A percentile compares a stretch with the other conserved stretches of the same genome.
Evolutionary conservation across 2,329 filamentous ascomycete species (phyloP).

Genomic region (Cryphonectria radicalis): DNA sequence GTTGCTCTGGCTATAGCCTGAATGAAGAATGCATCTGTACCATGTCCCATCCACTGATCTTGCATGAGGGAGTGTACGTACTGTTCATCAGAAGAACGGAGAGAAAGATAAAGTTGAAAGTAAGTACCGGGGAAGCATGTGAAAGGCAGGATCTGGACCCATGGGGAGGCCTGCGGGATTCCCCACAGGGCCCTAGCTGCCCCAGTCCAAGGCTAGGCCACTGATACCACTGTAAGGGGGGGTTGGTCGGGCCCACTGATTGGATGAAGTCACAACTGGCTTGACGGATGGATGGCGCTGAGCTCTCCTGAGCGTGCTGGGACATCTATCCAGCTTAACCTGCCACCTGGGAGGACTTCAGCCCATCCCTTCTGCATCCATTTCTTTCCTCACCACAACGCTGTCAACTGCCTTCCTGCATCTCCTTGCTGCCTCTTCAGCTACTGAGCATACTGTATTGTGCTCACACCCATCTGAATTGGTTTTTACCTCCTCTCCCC

Average conservation of each 20-base stretch:
- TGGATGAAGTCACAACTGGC: slow-evolving; percentile 22
- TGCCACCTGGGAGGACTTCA: slow-evolving; percentile 2
- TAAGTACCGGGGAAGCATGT: slow-evolving; percentile 3
- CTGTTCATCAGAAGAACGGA: background rate
- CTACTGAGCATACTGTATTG: background rate
- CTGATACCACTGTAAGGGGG: background rate
- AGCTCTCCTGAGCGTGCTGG: slow-evolving; percentile 10
- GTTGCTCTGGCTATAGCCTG: background rate
- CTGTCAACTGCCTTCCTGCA: background rate
- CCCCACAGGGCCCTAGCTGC: slow-evolving; percentile 13
- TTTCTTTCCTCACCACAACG: background rate
- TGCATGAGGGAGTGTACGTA: background rate
- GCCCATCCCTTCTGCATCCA: slow-evolving; percentile 10
- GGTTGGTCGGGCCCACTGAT: slow-evolving; percentile 8
- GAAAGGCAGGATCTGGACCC: slow-evolving; percentile 7
- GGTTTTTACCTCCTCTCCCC: too few species aligned
- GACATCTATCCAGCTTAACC: background rate
- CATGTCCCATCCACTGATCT: background rate
- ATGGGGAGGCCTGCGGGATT: background rate
- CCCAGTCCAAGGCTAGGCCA: background rate
- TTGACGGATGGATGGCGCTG: slow-evolving; percentile 7
- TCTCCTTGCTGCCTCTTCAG: background rate
- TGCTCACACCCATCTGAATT: background rate
- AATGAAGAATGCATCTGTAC: background rate
- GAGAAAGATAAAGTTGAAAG: background rate